Evolutionary conservation across 768 basidiomycete species (phyloP), one percentile per base, ranked within the genome.

Genomic region (Kwoniella sp.): DNA sequence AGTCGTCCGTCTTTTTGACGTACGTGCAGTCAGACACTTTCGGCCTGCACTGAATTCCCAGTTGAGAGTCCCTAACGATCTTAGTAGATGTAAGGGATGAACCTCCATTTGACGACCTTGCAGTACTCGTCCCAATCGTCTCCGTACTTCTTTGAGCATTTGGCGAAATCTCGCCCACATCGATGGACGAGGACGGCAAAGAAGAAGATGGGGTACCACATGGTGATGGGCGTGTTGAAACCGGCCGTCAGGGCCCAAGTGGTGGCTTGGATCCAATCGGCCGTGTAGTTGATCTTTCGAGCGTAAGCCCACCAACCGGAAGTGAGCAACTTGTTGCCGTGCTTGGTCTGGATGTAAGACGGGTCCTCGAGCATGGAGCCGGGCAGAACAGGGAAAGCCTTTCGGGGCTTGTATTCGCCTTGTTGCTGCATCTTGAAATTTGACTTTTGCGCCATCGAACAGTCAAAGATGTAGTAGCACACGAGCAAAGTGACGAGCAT

Each of bases 221-320:
- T 94, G 4, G 96, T 94, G 78, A 98, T 86, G 25, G 94, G 95
- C 0, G 93, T 93, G 51, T 87, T 84, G 81, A 96, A 92, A 4
- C 91, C 92, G 0, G 92, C 94, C 0, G 94, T 90, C 20, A 97
- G 85, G 60, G 89, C 96, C 94, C 95, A 98, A 0, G 93, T 90
- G 51, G 92, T 81, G 25, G 87, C 88, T 90, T 96, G 96, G 63
- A 95, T 80, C 70, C 93, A 84, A 75, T 94, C 93, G 67, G 93
- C 93, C 29, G 92, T 89, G 78, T 98, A 98, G 82, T 98, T 96
- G 88, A 93, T 93, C 82, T 99, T 99, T 81, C 95, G 88, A 26
- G 91, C 90, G 77, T 87, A 93, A 48, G 84, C 86, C 96, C 96
- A 99, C 90, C 90, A 93, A 28, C 96, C 96, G 67, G 88, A 89